Conservation (phyloP, 768 basidiomycete genomes). For the Trametes cinnabarina region DNA sequence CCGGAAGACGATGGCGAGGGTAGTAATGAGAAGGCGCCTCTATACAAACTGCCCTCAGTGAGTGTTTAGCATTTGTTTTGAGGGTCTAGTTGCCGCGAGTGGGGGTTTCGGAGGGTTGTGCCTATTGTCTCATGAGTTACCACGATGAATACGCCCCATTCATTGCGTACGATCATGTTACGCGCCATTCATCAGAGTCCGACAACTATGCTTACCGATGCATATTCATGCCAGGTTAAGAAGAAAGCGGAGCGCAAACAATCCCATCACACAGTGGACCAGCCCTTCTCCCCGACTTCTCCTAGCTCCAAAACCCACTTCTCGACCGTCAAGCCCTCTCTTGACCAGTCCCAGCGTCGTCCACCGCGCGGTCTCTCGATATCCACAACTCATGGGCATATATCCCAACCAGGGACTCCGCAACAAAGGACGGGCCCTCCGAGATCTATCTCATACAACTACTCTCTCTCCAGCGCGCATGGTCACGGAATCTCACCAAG, state of each 20-base stretch:
- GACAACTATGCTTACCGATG: too few relatives aligned
- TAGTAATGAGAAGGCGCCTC: background rate
- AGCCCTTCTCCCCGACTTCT: background rate
- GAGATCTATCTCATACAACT: slow-evolving; percentile 66
- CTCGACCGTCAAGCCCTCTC: background rate
- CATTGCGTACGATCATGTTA: too few relatives aligned
- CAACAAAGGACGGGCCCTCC: slow-evolving; percentile 71
- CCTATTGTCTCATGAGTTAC: too few relatives aligned
- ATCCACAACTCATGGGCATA: slow-evolving; percentile 6
- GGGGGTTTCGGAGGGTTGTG: too few relatives aligned
- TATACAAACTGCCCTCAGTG: background rate
- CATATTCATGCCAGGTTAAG: background rate
- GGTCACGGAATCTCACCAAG: slow-evolving; percentile 19
- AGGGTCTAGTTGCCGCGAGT: too few relatives aligned
- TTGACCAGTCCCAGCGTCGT: slow-evolving; percentile 5
- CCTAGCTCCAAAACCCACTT: slow-evolving; percentile 3
- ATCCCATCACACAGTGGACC: background rate
- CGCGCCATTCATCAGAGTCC: too few relatives aligned
- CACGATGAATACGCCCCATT: too few relatives aligned
- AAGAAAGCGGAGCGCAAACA: background rate
- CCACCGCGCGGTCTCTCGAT: slow-evolving; percentile 9
- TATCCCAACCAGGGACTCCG: slow-evolving; percentile 41
- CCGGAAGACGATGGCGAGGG: slow-evolving; percentile 3
- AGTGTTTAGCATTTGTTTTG: too few relatives aligned
- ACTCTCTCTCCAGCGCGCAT: slow-evolving; percentile 49